Conservation (phyloP, 805 yeast genomes). For the Metschnikowia matae region DNA sequence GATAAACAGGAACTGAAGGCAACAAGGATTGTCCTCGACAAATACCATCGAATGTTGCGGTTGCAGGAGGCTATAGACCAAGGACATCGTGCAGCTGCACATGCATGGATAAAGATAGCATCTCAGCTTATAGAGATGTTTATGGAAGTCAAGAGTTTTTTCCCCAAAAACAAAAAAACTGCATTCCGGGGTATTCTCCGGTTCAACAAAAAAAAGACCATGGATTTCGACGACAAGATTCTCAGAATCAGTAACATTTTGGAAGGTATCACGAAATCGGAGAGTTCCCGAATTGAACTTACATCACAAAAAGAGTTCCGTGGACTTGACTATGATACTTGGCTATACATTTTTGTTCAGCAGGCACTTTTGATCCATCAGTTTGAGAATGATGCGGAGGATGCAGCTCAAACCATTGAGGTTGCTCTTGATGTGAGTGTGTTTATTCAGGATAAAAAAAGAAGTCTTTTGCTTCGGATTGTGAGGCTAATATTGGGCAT, state of each 20-base stretch:
- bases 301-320: slow-evolving; percentile 61
- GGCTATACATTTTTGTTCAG: slow-evolving; percentile 85
- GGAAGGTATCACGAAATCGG: slow-evolving; percentile 46
- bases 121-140: slow-evolving; percentile 81
- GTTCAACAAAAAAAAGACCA: slow-evolving; percentile 55
- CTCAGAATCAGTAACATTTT: slow-evolving; percentile 63
- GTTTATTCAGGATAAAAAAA: slow-evolving; percentile 60
- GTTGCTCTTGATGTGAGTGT: slow-evolving; percentile 76
- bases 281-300: slow-evolving; percentile 28
- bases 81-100: slow-evolving; percentile 55
- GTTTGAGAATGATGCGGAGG: slow-evolving; percentile 60
- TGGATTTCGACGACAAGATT: slow-evolving; percentile 69
- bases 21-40: slow-evolving; percentile 52
- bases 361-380: slow-evolving; percentile 65
- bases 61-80: slow-evolving; percentile 35
- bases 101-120: slow-evolving; percentile 80
- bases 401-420: slow-evolving; percentile 50
- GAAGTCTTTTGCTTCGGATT: slow-evolving; percentile 56
- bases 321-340: slow-evolving; percentile 69
- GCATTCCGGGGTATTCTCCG: slow-evolving; percentile 64
- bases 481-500: slow-evolving; percentile 62
- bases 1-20: slow-evolving; percentile 55
- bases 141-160: slow-evolving; percentile 70
- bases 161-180: slow-evolving; percentile 69
- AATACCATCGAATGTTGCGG: slow-evolving; percentile 50